Conservation (phyloP, 2,329 filamentous ascomycete species). For the Ophiocordyceps unilateralis region DNA sequence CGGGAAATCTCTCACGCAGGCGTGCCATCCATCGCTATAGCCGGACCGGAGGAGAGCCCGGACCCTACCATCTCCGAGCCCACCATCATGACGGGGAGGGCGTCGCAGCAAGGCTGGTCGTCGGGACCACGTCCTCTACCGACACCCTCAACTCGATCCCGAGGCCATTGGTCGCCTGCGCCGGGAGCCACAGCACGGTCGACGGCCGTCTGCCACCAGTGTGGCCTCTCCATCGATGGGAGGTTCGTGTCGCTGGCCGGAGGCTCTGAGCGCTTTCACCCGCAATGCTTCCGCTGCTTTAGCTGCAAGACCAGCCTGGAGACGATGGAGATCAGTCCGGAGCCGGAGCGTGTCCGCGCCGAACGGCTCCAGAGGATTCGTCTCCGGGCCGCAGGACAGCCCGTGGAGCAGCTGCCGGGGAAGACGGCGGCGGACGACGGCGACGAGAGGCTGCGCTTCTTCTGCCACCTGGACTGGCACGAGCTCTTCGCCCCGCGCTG, state of each 20-base stretch:
- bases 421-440: constrained; percentile 53
- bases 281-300: constrained; percentile 81
- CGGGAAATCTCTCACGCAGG: constrained; percentile 11
- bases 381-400: constrained; percentile 38
- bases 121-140: constrained; percentile 21
- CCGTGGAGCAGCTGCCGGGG: constrained; percentile 43
- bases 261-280: constrained; percentile 62
- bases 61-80: constrained; percentile 28
- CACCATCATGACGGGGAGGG: constrained; percentile 25
- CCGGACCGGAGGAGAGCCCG: constrained; percentile 9
- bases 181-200: constrained; percentile 27
- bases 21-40: constrained; percentile 20
- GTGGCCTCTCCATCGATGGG: constrained; percentile 69
- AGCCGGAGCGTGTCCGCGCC: constrained; percentile 55
- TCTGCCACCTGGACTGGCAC: constrained; percentile 97
- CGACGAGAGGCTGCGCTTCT: constrained; percentile 65
- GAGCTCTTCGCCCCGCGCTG: constrained; percentile 84
- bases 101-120: constrained; percentile 11
- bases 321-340: constrained; percentile 89
- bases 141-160: constrained; percentile 20
- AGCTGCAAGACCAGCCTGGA: constrained; percentile 78
- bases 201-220: constrained; percentile 70
- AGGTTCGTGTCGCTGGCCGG: constrained; percentile 76
- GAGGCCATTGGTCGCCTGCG: constrained; percentile 43
- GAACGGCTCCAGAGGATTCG: constrained; percentile 60